phyloP scores from a whole-genome alignment of 257 asterid genomes.

The Linaria vulgaris region DNA sequence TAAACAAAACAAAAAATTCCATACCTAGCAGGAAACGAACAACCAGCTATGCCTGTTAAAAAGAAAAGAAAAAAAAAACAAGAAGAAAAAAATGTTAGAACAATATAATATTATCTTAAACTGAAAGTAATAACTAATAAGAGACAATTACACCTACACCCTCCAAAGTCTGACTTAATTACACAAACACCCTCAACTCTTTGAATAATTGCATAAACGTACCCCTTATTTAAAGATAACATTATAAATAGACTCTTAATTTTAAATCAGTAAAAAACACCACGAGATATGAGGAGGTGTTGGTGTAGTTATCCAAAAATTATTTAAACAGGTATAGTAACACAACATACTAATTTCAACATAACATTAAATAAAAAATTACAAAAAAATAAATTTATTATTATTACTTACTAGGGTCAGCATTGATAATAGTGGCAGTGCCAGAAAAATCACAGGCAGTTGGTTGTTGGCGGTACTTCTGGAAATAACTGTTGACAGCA shows the following conservation, averaged over 20 bases:
- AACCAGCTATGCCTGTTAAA: conserved; percentile 58
- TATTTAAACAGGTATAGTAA: neutral
- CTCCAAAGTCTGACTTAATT: too few species aligned
- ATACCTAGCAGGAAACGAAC: conserved; percentile 79
- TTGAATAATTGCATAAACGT: too few species aligned
- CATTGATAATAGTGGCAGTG: conserved; percentile 44
- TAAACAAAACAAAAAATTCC: too few species aligned
- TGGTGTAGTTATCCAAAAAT: too few species aligned
- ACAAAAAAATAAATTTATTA: neutral
- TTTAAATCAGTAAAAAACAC: too few species aligned
- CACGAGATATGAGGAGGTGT: too few species aligned
- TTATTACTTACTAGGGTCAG: conserved; percentile 67
- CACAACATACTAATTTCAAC: too few species aligned
- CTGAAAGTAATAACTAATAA: too few species aligned
- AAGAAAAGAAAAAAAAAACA: conserved; percentile 1
- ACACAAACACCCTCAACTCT: too few species aligned
- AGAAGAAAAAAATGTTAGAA: neutral
- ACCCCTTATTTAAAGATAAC: too few species aligned
- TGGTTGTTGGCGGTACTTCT: conserved; percentile 53
- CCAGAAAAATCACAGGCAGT: conserved; percentile 74
- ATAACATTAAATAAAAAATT: neutral
- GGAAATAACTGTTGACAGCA: conserved; percentile 86
- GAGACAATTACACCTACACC: too few species aligned
- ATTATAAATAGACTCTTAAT: too few species aligned
- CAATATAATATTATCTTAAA: neutral